phyloP scores from a whole-genome alignment of 192 early-diverging fungal genomes.

The Dimargaris xerosporica region DNA sequence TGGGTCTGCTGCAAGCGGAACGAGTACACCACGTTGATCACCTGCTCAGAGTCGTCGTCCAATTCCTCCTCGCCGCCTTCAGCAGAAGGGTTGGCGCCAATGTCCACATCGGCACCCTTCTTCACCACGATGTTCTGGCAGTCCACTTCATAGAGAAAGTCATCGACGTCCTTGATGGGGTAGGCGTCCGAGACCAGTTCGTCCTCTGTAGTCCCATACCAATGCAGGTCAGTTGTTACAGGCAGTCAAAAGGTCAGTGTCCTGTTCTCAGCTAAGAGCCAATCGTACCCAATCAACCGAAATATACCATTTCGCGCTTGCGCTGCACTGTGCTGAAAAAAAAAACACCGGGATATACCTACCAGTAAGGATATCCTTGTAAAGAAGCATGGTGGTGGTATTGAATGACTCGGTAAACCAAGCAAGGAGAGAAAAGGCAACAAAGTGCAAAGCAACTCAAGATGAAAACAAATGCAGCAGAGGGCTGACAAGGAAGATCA shows the following conservation, averaged over 20 bases:
- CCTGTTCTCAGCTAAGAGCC: neutral
- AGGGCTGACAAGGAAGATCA: neutral
- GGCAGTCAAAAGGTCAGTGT: neutral
- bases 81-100: conserved; percentile 85
- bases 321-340: neutral
- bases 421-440: conserved; percentile 12
- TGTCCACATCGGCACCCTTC: conserved; percentile 60
- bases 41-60: conserved; percentile 37
- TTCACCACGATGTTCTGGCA: conserved; percentile 51
- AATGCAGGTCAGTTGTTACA: neutral
- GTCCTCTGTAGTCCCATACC: conserved; percentile 36
- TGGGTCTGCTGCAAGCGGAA: conserved; percentile 51
- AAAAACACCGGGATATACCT: too few relatives aligned
- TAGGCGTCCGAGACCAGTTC: conserved; percentile 88
- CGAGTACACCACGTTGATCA: conserved; percentile 74
- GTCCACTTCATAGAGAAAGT: conserved; percentile 60
- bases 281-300: neutral
- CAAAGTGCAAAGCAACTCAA: neutral
- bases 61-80: conserved; percentile 52
- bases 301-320: neutral
- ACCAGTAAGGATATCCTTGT: conserved; percentile 47
- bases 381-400: conserved; percentile 45
- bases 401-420: conserved; percentile 16
- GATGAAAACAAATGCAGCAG: conserved; percentile 11
- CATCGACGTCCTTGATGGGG: conserved; percentile 44